Percentiles rank a stretch among this genome's conserved stretches.
phyloP scores from a whole-genome alignment of 2,329 filamentous ascomycete species.

The Paecilomyces formosus region DNA sequence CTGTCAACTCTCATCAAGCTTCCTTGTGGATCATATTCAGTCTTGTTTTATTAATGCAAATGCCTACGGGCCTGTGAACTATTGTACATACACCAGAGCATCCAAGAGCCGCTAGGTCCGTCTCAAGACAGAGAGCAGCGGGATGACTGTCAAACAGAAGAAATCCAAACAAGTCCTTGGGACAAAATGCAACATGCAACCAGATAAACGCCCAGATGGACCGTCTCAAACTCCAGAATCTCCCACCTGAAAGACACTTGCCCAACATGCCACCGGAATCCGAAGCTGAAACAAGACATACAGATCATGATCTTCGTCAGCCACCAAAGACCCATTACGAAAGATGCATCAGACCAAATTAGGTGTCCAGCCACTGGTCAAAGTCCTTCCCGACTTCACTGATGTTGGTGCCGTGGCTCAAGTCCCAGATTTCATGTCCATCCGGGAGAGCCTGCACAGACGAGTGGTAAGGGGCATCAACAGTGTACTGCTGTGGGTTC shows the following conservation, averaged over 20 bases:
- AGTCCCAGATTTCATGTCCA: slow-evolving; percentile 29
- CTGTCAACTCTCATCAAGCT: background rate
- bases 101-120: background rate
- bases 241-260: background rate
- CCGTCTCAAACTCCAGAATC: background rate
- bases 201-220: background rate
- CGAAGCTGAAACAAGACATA: slow-evolving; percentile 4
- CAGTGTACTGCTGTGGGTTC: slow-evolving; percentile 7
- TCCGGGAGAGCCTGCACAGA: slow-evolving; percentile 26
- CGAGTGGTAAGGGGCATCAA: slow-evolving; percentile 13
- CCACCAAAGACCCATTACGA: background rate
- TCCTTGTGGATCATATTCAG: background rate
- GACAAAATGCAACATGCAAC: background rate
- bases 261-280: background rate
- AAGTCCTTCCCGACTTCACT: slow-evolving; percentile 38
- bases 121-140: background rate
- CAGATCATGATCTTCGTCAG: slow-evolving; percentile 6
- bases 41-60: background rate
- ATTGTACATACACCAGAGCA: background rate
- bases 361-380: slow-evolving; percentile 37
- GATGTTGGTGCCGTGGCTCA: slow-evolving; percentile 26
- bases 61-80: background rate
- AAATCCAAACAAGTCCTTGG: background rate
- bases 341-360: slow-evolving; percentile 7
- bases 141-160: background rate